A percentile compares a stretch with the other conserved stretches of the same genome.
These are phyloP conservation scores for Betula pendula DNA, from an alignment of 306 rosid genomes.

Conservation along the genomic window DNA sequence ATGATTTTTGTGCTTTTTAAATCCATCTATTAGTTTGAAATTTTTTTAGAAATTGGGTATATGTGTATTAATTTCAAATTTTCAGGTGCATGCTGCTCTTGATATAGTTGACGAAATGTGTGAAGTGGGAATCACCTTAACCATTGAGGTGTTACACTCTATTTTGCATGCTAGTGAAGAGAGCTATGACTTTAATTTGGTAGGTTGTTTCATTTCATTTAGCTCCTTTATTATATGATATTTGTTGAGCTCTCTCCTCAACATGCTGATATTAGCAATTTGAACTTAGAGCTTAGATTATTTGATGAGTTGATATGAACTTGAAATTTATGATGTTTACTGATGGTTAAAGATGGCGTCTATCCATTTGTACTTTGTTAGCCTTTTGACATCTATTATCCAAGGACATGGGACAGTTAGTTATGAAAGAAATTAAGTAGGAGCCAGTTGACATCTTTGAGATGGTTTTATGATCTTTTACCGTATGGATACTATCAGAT, in stretches of 20 bases:
- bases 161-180: slow-evolving; percentile 55
- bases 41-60: not conserved
- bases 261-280: slow-evolving; percentile 1
- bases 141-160: slow-evolving; percentile 44
- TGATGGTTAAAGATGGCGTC: not conserved
- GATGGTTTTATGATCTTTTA: not conserved
- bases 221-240: not conserved
- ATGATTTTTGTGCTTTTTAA: not conserved
- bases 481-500: not conserved
- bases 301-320: not conserved
- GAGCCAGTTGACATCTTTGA: not conserved
- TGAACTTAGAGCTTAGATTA: not conserved
- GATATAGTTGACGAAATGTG: slow-evolving; percentile 64
- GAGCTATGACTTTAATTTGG: slow-evolving; percentile 67
- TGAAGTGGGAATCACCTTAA: slow-evolving; percentile 53
- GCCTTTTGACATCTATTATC: not conserved
- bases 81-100: slow-evolving; percentile 71
- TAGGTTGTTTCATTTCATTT: slow-evolving; percentile 29
- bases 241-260: slow-evolving; percentile 9
- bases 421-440: not conserved
- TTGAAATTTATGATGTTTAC: not conserved
- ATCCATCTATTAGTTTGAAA: not conserved
- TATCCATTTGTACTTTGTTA: not conserved
- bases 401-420: not conserved
- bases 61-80: not conserved